Percentiles rank a stretch among this genome's conserved stretches.
Conservation (phyloP, 2,329 filamentous ascomycete genomes). For the Cryphonectria carpinicola region DNA sequence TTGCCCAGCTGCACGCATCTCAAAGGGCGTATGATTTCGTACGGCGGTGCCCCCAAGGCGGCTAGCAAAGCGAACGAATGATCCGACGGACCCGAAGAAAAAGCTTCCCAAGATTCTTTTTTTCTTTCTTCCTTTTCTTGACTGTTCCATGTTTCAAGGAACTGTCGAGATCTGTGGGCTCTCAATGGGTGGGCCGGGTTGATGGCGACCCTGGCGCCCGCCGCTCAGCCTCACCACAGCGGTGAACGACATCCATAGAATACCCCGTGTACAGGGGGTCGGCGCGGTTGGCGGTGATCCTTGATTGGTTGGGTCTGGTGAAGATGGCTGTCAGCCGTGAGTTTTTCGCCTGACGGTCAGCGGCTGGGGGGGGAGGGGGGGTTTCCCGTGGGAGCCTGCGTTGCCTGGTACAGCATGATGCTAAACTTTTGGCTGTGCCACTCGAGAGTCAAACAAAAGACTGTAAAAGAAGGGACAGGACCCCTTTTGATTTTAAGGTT, state of each 20-base stretch:
- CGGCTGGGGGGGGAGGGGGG: neutral
- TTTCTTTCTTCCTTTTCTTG: neutral
- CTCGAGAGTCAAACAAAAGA: neutral
- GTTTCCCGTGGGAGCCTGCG: neutral
- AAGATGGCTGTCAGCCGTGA: neutral
- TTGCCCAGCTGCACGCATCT: neutral
- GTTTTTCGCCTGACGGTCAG: neutral
- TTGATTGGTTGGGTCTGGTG: neutral
- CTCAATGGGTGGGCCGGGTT: neutral
- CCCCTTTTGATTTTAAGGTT: too few relatives aligned
- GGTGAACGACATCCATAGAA: neutral
- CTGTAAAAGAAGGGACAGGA: neutral
- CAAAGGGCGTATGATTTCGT: too few relatives aligned
- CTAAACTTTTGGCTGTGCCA: neutral
- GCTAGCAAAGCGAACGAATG: neutral
- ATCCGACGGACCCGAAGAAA: neutral
- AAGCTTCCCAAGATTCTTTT: neutral
- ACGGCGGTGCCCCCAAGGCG: neutral
- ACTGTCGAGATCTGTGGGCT: conserved; percentile 1
- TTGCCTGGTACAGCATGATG: neutral
- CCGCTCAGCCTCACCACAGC: conserved; percentile 7
- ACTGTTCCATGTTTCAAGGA: neutral
- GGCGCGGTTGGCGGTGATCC: neutral
- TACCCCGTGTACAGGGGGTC: neutral
- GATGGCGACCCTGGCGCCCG: neutral